Percentiles rank a stretch among this genome's conserved stretches.
These are phyloP conservation scores for Tricholoma sp. DNA, from an alignment of 768 basidiomycete genomes.

Conservation along the genomic window DNA sequence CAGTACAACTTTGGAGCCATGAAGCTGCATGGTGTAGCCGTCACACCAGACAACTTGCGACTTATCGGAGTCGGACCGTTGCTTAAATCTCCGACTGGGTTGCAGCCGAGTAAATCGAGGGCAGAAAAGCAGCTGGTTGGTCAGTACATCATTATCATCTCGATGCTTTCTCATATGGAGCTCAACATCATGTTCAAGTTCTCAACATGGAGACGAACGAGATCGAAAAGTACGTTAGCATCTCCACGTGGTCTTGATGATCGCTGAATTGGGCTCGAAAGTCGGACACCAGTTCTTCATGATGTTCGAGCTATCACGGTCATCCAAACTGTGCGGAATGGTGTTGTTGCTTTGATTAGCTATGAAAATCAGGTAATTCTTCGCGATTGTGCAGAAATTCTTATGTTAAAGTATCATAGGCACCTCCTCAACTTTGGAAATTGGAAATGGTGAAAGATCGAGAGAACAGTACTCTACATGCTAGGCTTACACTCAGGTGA, in stretches of 20 bases:
- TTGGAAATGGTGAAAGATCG: conserved; percentile 58
- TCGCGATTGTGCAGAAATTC: not conserved
- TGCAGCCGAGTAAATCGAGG: conserved; percentile 65
- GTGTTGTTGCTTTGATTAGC: conserved; percentile 61
- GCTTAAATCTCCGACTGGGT: conserved; percentile 53
- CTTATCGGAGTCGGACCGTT: conserved; percentile 67
- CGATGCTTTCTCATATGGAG: not conserved
- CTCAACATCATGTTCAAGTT: conserved; percentile 30
- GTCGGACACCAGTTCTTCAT: conserved; percentile 69
- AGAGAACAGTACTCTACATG: conserved; percentile 27
- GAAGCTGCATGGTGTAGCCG: conserved; percentile 64
- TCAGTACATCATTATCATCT: conserved; percentile 22
- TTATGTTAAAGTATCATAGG: conserved; percentile 30
- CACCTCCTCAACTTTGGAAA: conserved; percentile 77
- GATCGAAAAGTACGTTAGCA: conserved; percentile 54
- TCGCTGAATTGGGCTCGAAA: conserved; percentile 20
- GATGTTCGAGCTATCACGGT: conserved; percentile 70
- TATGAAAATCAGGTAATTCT: conserved; percentile 64
- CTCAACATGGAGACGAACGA: conserved; percentile 63
- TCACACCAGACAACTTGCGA: conserved; percentile 61
- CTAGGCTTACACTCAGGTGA: conserved; percentile 37
- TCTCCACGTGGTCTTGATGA: not conserved
- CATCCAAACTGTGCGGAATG: conserved; percentile 41
- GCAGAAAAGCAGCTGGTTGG: conserved; percentile 73
- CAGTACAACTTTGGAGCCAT: conserved; percentile 56